These are phyloP conservation scores for Porphyra umbilicalis DNA, from an alignment of 31 red algal species.

Conservation along the genomic window DNA sequence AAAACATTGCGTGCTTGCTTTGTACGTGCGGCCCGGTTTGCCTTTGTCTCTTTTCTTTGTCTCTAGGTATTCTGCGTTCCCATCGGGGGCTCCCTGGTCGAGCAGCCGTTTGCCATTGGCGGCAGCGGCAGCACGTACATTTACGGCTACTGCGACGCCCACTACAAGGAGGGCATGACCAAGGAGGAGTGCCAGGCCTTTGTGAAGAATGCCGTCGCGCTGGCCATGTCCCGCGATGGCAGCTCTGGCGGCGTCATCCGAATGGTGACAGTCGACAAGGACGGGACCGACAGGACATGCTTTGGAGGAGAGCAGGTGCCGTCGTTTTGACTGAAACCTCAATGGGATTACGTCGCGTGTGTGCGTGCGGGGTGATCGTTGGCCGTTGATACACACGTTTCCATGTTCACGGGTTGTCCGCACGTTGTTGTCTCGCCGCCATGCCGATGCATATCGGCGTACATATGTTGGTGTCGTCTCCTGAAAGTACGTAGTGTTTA, in stretches of 20 bases:
- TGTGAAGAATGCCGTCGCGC: constrained; percentile 69
- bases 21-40: no score
- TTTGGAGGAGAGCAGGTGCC: constrained; percentile 77
- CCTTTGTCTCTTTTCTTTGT: not conserved
- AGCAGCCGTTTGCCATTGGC: constrained; percentile 94
- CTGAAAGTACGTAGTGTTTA: no score
- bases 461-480: no score
- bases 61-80: constrained; percentile 86
- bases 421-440: no score
- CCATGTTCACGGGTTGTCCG: no score
- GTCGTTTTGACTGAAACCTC: constrained; percentile 33
- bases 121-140: constrained; percentile 93
- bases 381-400: no score
- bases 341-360: no score
- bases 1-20: no score
- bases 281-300: constrained; percentile 55
- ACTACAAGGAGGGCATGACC: constrained; percentile 83
- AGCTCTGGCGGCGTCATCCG: constrained; percentile 96
- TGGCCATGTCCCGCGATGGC: constrained; percentile 97
- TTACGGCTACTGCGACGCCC: constrained; percentile 92
- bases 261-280: constrained; percentile 75
- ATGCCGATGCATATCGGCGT: no score
- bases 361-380: no score
- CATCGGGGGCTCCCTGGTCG: constrained; percentile 71
- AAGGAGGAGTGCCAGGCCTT: constrained; percentile 73